phyloP scores from a whole-genome alignment of 116 monocot genomes.

The Phalaenopsis hybrid region DNA sequence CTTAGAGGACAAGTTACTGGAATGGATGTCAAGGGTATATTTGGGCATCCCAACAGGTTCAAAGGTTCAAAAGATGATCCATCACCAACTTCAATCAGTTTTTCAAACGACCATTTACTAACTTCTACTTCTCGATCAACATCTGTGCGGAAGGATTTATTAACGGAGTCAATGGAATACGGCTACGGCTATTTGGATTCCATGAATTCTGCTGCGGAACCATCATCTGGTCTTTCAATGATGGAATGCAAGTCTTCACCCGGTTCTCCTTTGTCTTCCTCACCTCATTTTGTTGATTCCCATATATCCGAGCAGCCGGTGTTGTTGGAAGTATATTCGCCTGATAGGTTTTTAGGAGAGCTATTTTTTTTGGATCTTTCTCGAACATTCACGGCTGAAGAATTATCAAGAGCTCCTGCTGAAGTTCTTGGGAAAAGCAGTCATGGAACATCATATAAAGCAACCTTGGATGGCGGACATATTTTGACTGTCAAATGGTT shows the following conservation, averaged over 20 bases:
- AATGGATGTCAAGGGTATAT: conserved; percentile 43
- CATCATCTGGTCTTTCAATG: conserved; percentile 19
- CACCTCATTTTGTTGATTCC: conserved; percentile 33
- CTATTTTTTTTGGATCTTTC: conserved; percentile 68
- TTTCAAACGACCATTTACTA: conserved; percentile 72
- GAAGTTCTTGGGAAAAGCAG: conserved; percentile 89
- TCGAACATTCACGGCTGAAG: conserved; percentile 62
- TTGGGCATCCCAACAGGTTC: conserved; percentile 37
- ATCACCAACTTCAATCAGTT: conserved; percentile 40
- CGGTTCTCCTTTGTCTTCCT: conserved; percentile 35
- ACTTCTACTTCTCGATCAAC: conserved; percentile 48
- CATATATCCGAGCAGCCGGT: conserved; percentile 37
- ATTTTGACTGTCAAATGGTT: conserved; percentile 81
- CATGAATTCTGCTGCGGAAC: conserved; percentile 11
- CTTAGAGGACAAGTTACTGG: conserved; percentile 27
- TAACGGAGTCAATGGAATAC: conserved; percentile 39
- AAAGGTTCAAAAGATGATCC: conserved; percentile 40
- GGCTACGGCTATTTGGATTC: conserved; percentile 41
- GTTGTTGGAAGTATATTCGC: conserved; percentile 50
- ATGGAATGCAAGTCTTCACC: conserved; percentile 30
- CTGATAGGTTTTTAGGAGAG: conserved; percentile 72
- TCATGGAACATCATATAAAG: conserved; percentile 95
- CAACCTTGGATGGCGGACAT: conserved; percentile 64
- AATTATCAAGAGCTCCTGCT: conserved; percentile 79
- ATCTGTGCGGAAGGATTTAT: conserved; percentile 44